phyloP scores from a whole-genome alignment of 2,329 filamentous ascomycete species.

The Clarireedia sp. region DNA sequence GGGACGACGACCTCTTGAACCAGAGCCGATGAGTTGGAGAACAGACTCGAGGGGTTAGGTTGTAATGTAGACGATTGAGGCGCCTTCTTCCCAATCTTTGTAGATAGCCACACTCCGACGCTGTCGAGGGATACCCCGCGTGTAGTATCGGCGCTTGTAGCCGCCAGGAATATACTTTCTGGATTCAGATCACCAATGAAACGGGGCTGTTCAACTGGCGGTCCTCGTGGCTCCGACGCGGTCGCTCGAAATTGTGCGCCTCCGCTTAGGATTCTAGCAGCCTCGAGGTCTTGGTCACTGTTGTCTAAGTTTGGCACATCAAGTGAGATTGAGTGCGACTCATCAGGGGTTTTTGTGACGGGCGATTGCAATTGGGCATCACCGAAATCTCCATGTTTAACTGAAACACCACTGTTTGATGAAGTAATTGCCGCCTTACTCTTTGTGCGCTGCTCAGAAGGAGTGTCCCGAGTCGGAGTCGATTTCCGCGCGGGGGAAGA shows the following conservation, averaged over 20 bases:
- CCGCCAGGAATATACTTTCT: constrained; percentile 51
- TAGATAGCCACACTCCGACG: constrained; percentile 47
- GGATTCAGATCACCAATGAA: constrained; percentile 54
- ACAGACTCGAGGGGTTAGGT: constrained; percentile 13
- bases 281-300: constrained; percentile 9
- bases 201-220: constrained; percentile 26
- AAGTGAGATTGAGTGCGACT: neutral
- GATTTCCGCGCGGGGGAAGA: neutral
- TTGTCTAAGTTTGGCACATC: neutral
- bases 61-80: neutral
- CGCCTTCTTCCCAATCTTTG: constrained; percentile 2
- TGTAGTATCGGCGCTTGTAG: constrained; percentile 36
- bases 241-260: constrained; percentile 1
- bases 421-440: neutral
- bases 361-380: neutral
- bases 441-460: neutral
- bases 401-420: neutral
- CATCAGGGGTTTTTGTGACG: neutral
- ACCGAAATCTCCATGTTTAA: neutral
- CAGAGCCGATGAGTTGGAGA: constrained; percentile 15
- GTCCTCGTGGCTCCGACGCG: neutral
- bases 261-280: constrained; percentile 8
- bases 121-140: constrained; percentile 39
- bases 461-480: neutral
- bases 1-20: constrained; percentile 18